Base-by-base conservation (phyloP, 2,329 filamentous ascomycete species). In the Aspergillus aculeatus region DNA sequence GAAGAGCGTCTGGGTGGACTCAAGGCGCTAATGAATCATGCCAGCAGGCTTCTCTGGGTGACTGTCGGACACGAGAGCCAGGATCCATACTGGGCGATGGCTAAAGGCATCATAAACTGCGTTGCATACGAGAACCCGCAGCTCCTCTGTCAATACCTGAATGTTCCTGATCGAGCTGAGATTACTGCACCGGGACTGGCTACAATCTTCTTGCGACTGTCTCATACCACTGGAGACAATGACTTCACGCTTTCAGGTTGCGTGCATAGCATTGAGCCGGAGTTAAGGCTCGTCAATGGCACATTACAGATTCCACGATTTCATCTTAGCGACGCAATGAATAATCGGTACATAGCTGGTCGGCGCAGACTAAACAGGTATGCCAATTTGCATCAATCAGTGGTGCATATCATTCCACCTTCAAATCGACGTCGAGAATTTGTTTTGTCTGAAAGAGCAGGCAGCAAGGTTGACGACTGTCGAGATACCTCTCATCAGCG, bases 11-110 rank as follows among this genome's bases (percentile, higher is more conserved):
- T 56, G 21, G 23, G 16, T 16, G 12, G 35, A 4, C n/a, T 59
- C 9, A 26, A 47, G 32, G 7, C 26, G n/a, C 21, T 60, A 1
- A 26, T 57, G 14, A 26, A 50, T 5, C 31, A 24, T 6, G 35
- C 41, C 49, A 41, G 19, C 16, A 38, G 23, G 24, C 38, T 60
- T 24, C 29, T 60, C 4, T 60, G 58, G 58, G 54, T 60, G 6
- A 60, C 58, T 38, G 49, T n/a, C 19, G 58, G 54, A 10, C 44
- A 31, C 9, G 54, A 57, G n/a, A 47, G 31, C 14, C 29, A 29
- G 11, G 16, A 41, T 10, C 58, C 54, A 5, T 38, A 53, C 16
- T 47, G 23, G 11, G 31, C 38, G 6, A 48, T 60, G 44, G 57
- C 50, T 4, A 57, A 47, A 26, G 58, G 41, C n/a, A 55, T 47